Evolutionary conservation across 352 stramenopile species (phyloP), one percentile per base, ranked within the genome.

Genomic region (Paralagenidium karlingii): DNA sequence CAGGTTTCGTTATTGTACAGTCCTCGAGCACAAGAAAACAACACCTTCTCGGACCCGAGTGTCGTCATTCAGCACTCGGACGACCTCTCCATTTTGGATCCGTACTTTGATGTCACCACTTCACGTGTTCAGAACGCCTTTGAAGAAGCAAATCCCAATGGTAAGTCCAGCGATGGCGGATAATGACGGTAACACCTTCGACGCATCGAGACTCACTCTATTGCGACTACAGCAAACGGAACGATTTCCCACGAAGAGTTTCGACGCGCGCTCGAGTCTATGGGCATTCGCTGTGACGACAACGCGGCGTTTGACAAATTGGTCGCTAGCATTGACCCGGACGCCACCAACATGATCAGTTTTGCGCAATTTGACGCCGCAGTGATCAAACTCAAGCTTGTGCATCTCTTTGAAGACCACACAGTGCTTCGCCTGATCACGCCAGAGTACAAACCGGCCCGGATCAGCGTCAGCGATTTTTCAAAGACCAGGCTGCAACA

Each of bases 361-460:
- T 68, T 85, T 31, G 41, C 56, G 22, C 70, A 88, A 32, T 90
- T 93, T 44, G 74, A 90, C 42, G 68, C 65, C 2, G 70, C 76
- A 1, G 73, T 93, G 25, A 76, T 90, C 58, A 82, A 76, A 33
- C 65, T 93, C 41, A 93, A 93, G 53, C 52, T 93, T 25, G 76
- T 86, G 46, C 78, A 90, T 36, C 59, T 90, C 43, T 87, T 93
- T 38, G 76, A 85, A n/a, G 68, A 85, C 36, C 33, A 45, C 26
- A 78, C 73, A 0, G 58, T 89, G 32, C 46, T 55, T 3, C 61
- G 68, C 25, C 75, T 86, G 59, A 70, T 58, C 16, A 57, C 65
- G 2, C 36, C 29, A 2, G 63, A 58, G 2, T 82, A 89, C 27
- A 39, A 58, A 16, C 55, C 75, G 13, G 69, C 68, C 8, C 58